Base-by-base conservation (phyloP, 768 basidiomycete species). In the Leccinum ochraceum region DNA sequence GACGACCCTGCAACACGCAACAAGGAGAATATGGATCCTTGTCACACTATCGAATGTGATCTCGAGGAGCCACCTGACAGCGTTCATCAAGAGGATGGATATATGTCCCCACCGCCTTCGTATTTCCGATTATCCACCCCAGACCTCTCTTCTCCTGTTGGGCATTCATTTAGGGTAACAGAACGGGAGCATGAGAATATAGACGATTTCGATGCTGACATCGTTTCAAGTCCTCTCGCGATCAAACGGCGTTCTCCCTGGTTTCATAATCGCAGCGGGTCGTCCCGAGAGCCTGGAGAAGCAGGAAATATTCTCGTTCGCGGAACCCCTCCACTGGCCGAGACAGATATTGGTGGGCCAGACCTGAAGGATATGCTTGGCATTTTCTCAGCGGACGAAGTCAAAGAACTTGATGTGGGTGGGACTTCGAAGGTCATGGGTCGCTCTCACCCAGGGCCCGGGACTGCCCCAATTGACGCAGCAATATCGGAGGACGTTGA, bases 1-100 rank as follows among this genome's bases (percentile, higher is more conserved):
- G 80, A 85, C 67, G 84, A 83, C 60, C 55, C 76, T 24, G 60
- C 76, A 56, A 63, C 73, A 48, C 70, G 75, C 8, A 71, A 72
- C 62, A 72, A 76, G 53, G 81, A 77, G 20, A 78, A 77, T 55
- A 75, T 76, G 22, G 73, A 75, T 42, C 76, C 75, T 37, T 75
- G 75, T 46, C 66, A 66, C 22, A 75, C 77, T 55, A 71, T 76
- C 59, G 79, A 80, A 59, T 74, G 76, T 42, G 76, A 83, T 60
- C 75, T 77, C 8, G 74, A 78, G 32, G 71, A 79, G 26, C 67
- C 61, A 51, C 65, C 70, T 36, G 79, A 83, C 55, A 68, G 65
- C 10, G 84, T 90, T 16, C 78, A 80, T 67, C 91, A 91, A 74
- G 92, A 93, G 69, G 90, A 90, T 61, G 91, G 92, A 16, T 94